Evolutionary conservation across 2,329 filamentous ascomycete genomes (phyloP).

Genomic region (Arthroderma sp.): DNA sequence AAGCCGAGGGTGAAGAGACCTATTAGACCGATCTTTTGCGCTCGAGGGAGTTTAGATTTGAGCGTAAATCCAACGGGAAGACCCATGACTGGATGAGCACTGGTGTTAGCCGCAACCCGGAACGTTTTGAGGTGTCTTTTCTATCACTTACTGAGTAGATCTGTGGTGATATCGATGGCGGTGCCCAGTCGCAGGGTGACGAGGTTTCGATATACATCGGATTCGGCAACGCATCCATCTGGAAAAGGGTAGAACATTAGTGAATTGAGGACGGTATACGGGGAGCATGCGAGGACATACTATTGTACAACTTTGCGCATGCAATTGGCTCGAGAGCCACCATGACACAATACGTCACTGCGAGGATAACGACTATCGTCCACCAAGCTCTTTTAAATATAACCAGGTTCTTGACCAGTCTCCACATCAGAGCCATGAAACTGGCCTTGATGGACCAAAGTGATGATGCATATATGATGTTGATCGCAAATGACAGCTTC

Average conservation of each 20-base stretch:
- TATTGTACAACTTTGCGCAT: conserved; percentile 3
- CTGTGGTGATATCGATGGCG: conserved; percentile 6
- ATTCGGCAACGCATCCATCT: neutral
- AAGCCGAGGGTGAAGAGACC: conserved; percentile 9
- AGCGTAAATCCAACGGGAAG: conserved; percentile 8
- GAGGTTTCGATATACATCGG: neutral
- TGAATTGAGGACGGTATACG: too few species aligned
- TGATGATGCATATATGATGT: conserved; percentile 4
- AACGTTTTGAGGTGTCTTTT: too few species aligned
- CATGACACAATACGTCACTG: neutral
- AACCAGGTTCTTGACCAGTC: conserved; percentile 3
- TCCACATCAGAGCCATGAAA: conserved; percentile 7
- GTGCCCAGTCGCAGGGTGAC: conserved; percentile 5
- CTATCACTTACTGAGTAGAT: conserved; percentile 6
- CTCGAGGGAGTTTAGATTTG: conserved; percentile 4
- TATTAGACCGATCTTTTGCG: conserved; percentile 9
- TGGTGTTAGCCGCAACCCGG: too few species aligned
- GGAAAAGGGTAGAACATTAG: too few species aligned
- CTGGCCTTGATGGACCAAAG: conserved; percentile 7
- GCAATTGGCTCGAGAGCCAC: conserved; percentile 3
- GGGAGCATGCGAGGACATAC: conserved; percentile 2
- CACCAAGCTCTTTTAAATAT: conserved; percentile 4
- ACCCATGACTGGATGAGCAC: conserved; percentile 4
- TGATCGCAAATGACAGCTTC: conserved; percentile 1
- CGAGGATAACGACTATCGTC: neutral